Evolutionary conservation across 345 rosid species (phyloP).

Genomic region (Mercurialis annua): DNA sequence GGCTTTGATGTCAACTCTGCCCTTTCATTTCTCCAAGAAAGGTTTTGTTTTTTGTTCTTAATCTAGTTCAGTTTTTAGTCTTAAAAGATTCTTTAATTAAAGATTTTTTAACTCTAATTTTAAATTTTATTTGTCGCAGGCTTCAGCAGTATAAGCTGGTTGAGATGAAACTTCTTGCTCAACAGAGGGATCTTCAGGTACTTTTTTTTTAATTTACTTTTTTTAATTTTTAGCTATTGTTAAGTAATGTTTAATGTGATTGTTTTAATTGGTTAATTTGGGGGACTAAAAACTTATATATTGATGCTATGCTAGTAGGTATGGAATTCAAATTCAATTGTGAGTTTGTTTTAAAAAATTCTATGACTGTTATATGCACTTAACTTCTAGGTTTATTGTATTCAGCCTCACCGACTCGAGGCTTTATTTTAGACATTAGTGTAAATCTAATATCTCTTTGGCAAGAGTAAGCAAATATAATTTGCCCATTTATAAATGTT

Average conservation of each 20-base stretch:
- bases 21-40: conserved; percentile 88
- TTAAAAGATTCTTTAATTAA: too few species aligned
- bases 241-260: background rate
- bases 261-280: background rate
- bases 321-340: too few species aligned
- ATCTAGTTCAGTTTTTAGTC: background rate
- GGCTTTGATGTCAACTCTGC: conserved; percentile 76
- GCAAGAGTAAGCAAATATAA: too few species aligned
- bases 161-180: conserved; percentile 90
- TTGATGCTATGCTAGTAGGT: too few species aligned
- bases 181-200: conserved; percentile 57
- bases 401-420: too few species aligned
- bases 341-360: too few species aligned
- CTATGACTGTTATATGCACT: too few species aligned
- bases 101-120: background rate
- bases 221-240: background rate
- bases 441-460: too few species aligned
- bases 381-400: too few species aligned
- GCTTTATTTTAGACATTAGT: too few species aligned
- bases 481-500: too few species aligned
- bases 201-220: background rate
- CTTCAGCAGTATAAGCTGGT: conserved; percentile 83
- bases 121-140: conserved; percentile 32
- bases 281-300: too few species aligned
- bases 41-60: conserved; percentile 36